Base-by-base conservation (phyloP, 139 green algal genomes). In the Picochlorum sp. region DNA sequence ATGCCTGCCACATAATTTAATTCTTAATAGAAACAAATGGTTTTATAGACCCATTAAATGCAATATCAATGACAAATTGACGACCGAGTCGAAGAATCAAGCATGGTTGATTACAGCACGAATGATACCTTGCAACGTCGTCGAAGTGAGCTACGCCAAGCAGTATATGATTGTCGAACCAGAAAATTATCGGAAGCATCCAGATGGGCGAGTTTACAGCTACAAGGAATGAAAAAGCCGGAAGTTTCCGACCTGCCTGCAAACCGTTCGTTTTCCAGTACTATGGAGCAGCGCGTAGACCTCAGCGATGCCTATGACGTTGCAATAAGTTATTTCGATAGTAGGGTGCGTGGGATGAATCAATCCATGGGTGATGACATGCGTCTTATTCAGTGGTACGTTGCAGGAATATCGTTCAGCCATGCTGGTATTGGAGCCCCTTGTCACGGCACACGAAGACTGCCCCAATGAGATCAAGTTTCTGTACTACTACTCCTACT, bases 401-500 rank as follows among this genome's bases (percentile, higher is more conserved):
- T 11, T 41, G 34, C 8, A 41, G 34, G 34, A 41, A 41, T 41
- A 41, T 41, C 34, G 34, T 41, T 41, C 34, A 41, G 34, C 34
- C 34, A 41, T 41, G 34, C 8, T 41, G 34, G 34, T 11, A 41
- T 41, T 41, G 8, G 34, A 41, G 6, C 34, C 34, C 1, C 34
- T 41, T 1, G 34, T 41, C 7, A 41, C 8, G 34, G 34, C 34
- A 41, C 8, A 0, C 34, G 34, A 41, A 41, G 34, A 41, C 34
- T 41, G 34, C 14, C 34, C 34, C 8, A 11, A 2, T 41, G 34
- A 41, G 34, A 41, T 41, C 34, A 41, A 41, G 0, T 97, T 97
- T 70, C 72, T 97, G 55, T 73, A 87, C 3, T 81, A 68, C 50
- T 95, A 95, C 59, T 64, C 84, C 0, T 67, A 77, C 0, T 96